These are phyloP conservation scores for Ophiocordyceps camponoti-leonardi DNA, from an alignment of 2,329 filamentous ascomycete genomes.

Conservation along the genomic window DNA sequence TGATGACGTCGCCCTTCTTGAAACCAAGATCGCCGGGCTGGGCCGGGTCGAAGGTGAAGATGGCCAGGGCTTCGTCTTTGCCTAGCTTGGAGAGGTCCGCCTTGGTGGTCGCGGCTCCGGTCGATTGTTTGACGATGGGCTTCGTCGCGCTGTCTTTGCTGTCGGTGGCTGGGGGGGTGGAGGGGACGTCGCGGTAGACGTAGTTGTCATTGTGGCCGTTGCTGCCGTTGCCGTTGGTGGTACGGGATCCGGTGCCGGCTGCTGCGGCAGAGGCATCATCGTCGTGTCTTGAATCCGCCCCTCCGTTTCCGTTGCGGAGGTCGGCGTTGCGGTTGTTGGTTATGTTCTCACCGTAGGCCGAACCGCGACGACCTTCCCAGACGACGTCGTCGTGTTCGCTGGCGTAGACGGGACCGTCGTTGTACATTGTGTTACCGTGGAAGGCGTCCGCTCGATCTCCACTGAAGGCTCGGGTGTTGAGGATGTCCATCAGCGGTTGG, in stretches of 20 bases:
- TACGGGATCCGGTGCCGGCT: slow-evolving; percentile 56
- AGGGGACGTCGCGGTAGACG: slow-evolving; percentile 30
- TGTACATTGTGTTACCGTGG: slow-evolving; percentile 61
- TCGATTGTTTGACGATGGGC: slow-evolving; percentile 27
- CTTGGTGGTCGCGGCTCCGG: slow-evolving; percentile 72
- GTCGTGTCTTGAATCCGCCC: too few species aligned
- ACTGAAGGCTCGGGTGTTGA: slow-evolving; percentile 73
- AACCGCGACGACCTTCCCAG: slow-evolving; percentile 60
- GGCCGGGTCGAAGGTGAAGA: slow-evolving; percentile 89
- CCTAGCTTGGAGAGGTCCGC: slow-evolving; percentile 36
- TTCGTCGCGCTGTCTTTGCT: slow-evolving; percentile 40
- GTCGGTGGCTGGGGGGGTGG: slow-evolving; percentile 9
- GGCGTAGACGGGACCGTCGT: slow-evolving; percentile 82
- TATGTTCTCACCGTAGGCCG: slow-evolving; percentile 6
- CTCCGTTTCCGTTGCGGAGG: background rate
- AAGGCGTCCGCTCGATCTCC: slow-evolving; percentile 32
- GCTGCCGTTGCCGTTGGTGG: slow-evolving; percentile 60
- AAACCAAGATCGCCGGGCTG: slow-evolving; percentile 86
- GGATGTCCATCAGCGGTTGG: slow-evolving; percentile 65
- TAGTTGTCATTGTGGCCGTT: slow-evolving; percentile 41
- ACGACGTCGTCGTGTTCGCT: slow-evolving; percentile 66
- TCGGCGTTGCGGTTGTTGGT: background rate
- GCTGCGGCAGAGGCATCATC: background rate
- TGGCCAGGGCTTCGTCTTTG: slow-evolving; percentile 71
- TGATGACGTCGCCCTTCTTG: slow-evolving; percentile 95